Base-by-base conservation (phyloP, 2,329 filamentous ascomycete species). In the Fusarium brachygibbosum region DNA sequence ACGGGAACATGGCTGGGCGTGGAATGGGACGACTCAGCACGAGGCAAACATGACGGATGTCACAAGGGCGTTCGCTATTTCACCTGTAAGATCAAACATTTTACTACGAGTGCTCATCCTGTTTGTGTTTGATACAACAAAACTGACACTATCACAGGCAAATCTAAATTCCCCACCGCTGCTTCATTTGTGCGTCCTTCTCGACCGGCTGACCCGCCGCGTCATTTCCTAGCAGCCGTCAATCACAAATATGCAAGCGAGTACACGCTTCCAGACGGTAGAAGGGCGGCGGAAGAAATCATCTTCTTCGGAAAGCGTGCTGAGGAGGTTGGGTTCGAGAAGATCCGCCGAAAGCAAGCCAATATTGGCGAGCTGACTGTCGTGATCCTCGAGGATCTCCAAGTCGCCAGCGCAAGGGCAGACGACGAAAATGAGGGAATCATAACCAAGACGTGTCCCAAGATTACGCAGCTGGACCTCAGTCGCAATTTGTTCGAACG, bases 261-360 rank as follows among this genome's bases (percentile, higher is more conserved):
- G 59, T 75, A 75, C 59, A 78, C 61, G 12, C 68, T 74, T 17
- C 66, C 76, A 28, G 75, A 80, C 14, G 77, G 81, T 10, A 83
- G 85, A 10, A 72, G 72, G 31, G 62, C 74, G 9, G 76, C 73
- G 11, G 72, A 74, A 3, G 84, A 88, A 49, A 91, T 97, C 66
- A 81, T 84, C 56, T 91, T 85, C 85, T 97, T 84, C 81, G 92
- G 80, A 37, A 98, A 98, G 80, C 87, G 94, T 19, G 95, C 93
- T 7, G 92, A 98, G 81, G 95, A 98, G 81, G 88, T 98, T 34
- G 96, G 96, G 31, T 98, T 98, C 73, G 94, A 97, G 72, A 98
- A 98, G 83, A 93, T 98, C 70, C 88, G 91, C 42, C 87, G 87
- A 70, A 89, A 94, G 79, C 90, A 97, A 75, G 91, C 94, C 71